Evolutionary conservation across 345 rosid genomes (phyloP), one percentile per base, ranked within the genome.

Genomic region (Acer negundo): DNA sequence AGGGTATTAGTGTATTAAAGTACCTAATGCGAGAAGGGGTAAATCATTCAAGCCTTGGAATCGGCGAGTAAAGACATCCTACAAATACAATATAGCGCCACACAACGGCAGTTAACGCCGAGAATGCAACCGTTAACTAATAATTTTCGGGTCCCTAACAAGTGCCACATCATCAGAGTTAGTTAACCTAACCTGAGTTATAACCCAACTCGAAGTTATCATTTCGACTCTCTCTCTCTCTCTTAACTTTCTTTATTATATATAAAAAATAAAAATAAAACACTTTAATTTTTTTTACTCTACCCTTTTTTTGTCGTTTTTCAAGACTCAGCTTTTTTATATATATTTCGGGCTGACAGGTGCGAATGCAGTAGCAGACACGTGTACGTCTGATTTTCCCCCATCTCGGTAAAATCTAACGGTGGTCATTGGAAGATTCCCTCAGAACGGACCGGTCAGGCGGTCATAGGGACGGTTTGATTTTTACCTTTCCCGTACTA

Each of bases 121-220:
- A 78, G 46, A 38, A 65, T 47, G 3, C 0, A 23, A 26, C 72
- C 26, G 72, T 49, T 26, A 62, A 62, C 46, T 66, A 73, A 71
- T 68, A 35, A 75, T 53, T 53, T n/a, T 46, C 4, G 2, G 22
- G 75, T 76, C 62, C 46, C 38, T 44, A 67, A 61, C 74, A 19
- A 15, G 1, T 62, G 61, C 77, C 73, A 76, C 56, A 75, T 58
- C 74, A 58, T 20, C 44, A 4, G 35, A 22, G 69, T 77, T 64
- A 61, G 51, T 26, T 80, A 62, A 80, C 83, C 23, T n/a, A 64
- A 80, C 85, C 70, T 28, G 51, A 63, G 81, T 80, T 64, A 77
- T 22, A 38, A 19, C 11, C 28, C 24, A 61, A 77, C 82, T 47
- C 72, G 2, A 47, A 6, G 78, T 82, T 69, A 79, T 76, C 80